A percentile compares a stretch with the other conserved stretches of the same genome.
Evolutionary conservation across 2,329 filamentous ascomycete genomes (phyloP).

Genomic region (Aspergillus quadrilineatus): DNA sequence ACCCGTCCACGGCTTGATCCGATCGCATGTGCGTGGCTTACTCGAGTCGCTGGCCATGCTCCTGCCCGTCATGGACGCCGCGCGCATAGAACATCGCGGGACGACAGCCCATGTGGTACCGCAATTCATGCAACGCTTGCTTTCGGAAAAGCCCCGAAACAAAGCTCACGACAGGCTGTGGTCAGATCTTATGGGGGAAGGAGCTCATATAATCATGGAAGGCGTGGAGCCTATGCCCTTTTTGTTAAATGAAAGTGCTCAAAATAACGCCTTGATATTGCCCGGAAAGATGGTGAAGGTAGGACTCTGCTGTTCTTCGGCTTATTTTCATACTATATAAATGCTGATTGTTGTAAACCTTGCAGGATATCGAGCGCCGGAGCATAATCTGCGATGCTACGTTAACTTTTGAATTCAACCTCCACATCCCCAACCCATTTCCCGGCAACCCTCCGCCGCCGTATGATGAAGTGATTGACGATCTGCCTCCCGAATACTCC

Average conservation of each 20-base stretch:
- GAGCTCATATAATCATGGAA: background rate
- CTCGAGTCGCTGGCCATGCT: constrained; percentile 11
- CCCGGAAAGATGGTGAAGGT: background rate
- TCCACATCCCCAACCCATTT: constrained; percentile 16
- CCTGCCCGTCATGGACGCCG: constrained; percentile 17
- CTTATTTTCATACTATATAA: background rate
- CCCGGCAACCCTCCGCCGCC: constrained; percentile 32
- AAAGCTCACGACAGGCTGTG: background rate
- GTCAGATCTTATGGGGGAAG: background rate
- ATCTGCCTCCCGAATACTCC: constrained; percentile 37
- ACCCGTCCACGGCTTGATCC: constrained; percentile 8
- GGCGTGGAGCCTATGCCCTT: background rate
- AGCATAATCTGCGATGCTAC: constrained; percentile 4
- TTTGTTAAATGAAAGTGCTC: background rate
- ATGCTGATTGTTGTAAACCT: background rate
- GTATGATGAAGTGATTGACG: constrained; percentile 33
- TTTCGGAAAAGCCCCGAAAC: background rate
- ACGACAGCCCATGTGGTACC: background rate
- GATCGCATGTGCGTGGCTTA: constrained; percentile 18
- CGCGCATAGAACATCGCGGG: constrained; percentile 11
- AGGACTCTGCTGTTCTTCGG: background rate
- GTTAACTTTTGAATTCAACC: constrained; percentile 14
- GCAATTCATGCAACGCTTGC: background rate
- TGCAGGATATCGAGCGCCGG: constrained; percentile 6
- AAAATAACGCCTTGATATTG: background rate